These are phyloP conservation scores for Heterobasidion irregulare DNA, from an alignment of 1,284 basidiomycete genomes.

Conservation along the genomic window DNA sequence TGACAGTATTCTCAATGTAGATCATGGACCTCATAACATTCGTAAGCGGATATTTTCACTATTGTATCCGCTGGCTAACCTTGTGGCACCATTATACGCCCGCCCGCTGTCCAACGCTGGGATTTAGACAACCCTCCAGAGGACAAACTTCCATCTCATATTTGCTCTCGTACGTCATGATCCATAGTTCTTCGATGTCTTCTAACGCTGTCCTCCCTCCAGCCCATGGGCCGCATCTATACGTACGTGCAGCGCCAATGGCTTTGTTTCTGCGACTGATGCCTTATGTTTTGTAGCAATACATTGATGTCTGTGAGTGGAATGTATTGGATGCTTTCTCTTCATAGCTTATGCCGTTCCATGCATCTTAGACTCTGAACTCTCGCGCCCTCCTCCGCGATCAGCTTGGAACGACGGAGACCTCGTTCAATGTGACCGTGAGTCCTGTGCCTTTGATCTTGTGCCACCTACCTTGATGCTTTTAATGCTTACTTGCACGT, in stretches of 20 bases:
- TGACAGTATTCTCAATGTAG: constrained; percentile 1
- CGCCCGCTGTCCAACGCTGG: neutral
- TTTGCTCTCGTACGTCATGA: constrained; percentile 4
- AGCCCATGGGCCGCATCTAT: constrained; percentile 3
- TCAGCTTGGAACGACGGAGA: neutral
- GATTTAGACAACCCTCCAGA: constrained; percentile 7
- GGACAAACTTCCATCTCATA: constrained; percentile 10
- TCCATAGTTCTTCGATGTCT: neutral
- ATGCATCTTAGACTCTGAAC: neutral
- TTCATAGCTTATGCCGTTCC: neutral
- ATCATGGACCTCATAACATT: constrained; percentile 9
- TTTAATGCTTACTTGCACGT: neutral
- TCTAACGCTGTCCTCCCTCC: neutral
- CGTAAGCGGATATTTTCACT: neutral
- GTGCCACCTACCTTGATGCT: constrained; percentile 11
- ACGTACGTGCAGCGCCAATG: neutral
- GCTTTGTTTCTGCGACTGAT: neutral
- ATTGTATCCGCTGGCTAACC: neutral
- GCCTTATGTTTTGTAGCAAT: neutral
- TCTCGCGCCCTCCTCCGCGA: neutral
- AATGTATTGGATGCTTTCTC: neutral
- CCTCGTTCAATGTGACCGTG: constrained; percentile 1
- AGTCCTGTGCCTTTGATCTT: neutral
- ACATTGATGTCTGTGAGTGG: neutral
- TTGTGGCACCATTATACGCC: neutral